phyloP scores from a whole-genome alignment of 441 rosid genomes.

The Gossypium trilobum region DNA sequence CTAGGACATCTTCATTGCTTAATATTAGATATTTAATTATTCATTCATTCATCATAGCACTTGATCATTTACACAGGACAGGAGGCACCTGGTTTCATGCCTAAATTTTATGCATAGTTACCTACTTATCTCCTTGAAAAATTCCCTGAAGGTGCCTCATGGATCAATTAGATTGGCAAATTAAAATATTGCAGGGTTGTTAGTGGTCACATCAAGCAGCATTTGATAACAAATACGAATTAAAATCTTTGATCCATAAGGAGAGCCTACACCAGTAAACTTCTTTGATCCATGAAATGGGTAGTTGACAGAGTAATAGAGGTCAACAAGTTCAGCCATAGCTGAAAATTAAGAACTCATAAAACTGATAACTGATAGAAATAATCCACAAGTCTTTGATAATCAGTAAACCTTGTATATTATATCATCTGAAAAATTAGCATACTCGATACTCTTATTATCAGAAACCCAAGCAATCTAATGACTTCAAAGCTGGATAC shows the following conservation, averaged over 20 bases:
- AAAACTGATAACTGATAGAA: neutral
- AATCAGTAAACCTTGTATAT: neutral
- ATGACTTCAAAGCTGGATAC: neutral
- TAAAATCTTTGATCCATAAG: neutral
- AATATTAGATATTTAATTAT: neutral
- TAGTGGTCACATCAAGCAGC: neutral
- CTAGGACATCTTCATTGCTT: neutral
- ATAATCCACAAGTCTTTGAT: neutral
- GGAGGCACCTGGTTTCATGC: constrained; percentile 5
- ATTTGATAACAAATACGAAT: neutral
- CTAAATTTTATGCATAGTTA: neutral
- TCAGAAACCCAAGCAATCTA: neutral
- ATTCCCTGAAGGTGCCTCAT: neutral
- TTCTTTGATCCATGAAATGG: neutral
- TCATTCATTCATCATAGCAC: neutral
- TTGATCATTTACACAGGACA: neutral
- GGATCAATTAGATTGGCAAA: neutral
- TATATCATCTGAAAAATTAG: neutral
- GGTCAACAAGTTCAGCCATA: neutral
- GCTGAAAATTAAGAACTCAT: neutral
- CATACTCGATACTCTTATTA: neutral
- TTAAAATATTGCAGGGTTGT: neutral
- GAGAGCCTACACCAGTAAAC: neutral
- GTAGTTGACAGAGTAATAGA: neutral
- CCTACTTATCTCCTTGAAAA: constrained; percentile 1